phyloP scores from a whole-genome alignment of 78 protist genomes.

The Dictyostelium discoideum region DNA sequence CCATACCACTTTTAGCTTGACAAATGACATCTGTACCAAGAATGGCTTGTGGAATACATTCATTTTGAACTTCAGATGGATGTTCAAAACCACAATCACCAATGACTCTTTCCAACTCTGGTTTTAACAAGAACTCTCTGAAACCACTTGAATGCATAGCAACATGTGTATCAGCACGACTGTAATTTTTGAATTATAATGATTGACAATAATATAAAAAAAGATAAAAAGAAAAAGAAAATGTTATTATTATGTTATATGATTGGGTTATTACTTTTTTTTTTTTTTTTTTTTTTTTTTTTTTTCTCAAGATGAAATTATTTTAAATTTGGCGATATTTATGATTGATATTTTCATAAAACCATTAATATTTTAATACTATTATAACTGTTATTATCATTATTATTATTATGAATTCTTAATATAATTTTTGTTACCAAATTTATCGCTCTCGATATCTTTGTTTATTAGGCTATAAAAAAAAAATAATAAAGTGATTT shows the following conservation, averaged over 20 bases:
- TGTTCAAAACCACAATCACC: slow-evolving; percentile 98
- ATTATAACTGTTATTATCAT: too few relatives aligned
- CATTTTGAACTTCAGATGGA: slow-evolving; percentile 99
- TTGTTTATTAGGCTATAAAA: too few relatives aligned
- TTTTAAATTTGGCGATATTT: too few relatives aligned
- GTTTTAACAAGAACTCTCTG: slow-evolving; percentile 97
- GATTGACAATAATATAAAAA: background rate
- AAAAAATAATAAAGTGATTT: too few relatives aligned
- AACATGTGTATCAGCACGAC: slow-evolving; percentile 73
- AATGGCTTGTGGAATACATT: slow-evolving; percentile 97
- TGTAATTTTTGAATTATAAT: background rate
- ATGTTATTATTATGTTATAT: background rate
- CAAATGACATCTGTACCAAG: slow-evolving; percentile 97
- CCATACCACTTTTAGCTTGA: slow-evolving; percentile 99
- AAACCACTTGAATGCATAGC: slow-evolving; percentile 94
- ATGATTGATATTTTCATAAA: too few relatives aligned
- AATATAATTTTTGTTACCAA: too few relatives aligned
- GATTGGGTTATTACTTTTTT: background rate
- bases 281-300: too few relatives aligned
- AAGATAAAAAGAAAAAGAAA: background rate
- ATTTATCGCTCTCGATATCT: too few relatives aligned
- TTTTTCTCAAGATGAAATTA: background rate
- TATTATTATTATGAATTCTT: too few relatives aligned
- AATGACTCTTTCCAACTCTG: slow-evolving; percentile 97
- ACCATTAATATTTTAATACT: too few relatives aligned